Evolutionary conservation across 106 monocot genomes (phyloP).

Genomic region (Allium sativum): DNA sequence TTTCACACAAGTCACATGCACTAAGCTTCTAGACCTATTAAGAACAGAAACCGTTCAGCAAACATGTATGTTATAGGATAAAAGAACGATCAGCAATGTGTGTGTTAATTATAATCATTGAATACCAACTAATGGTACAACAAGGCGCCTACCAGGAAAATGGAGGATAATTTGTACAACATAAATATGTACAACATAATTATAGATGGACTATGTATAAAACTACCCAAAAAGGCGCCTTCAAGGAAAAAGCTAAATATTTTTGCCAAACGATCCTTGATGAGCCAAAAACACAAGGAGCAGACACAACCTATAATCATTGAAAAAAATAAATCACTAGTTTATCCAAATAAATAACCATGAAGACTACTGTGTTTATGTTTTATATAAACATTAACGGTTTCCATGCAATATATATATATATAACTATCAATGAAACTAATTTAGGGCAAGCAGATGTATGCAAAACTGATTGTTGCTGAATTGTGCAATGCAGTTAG

Average conservation of each 20-base stretch:
- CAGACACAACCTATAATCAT: constrained; percentile 62
- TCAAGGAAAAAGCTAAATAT: constrained; percentile 54
- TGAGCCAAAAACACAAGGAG: constrained; percentile 66
- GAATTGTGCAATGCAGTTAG: background rate
- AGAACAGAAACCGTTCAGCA: too few species aligned
- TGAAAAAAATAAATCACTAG: background rate
- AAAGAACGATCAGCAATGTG: too few species aligned
- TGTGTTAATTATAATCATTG: too few species aligned
- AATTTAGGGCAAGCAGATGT: too few species aligned
- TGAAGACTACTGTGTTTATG: background rate
- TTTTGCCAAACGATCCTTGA: constrained; percentile 65
- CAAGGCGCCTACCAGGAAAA: too few species aligned
- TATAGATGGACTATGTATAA: background rate
- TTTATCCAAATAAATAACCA: background rate
- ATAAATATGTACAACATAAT: background rate
- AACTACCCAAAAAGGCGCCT: constrained; percentile 9
- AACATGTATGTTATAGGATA: too few species aligned
- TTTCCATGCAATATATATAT: background rate
- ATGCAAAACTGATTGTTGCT: background rate
- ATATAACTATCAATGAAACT: too few species aligned
- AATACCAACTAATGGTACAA: too few species aligned
- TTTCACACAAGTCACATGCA: too few species aligned
- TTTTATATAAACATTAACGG: background rate
- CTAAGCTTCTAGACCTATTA: too few species aligned
- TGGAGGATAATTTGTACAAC: background rate